Base-by-base conservation (phyloP, 1,284 basidiomycete species). In the Schizophyllum commune region DNA sequence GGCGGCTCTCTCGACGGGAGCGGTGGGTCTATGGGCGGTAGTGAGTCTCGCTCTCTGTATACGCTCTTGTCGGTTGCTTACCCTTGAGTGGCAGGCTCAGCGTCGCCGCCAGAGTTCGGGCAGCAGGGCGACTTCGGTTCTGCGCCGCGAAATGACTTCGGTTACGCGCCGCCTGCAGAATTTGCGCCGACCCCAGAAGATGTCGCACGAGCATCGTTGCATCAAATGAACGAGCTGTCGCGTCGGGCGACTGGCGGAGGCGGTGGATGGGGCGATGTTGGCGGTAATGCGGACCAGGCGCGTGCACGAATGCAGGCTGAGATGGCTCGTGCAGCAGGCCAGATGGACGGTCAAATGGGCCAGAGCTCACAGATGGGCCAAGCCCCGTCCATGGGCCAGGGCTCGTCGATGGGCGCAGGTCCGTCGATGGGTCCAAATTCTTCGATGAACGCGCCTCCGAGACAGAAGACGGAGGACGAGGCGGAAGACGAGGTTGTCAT, bases 151-250 rank as follows among this genome's bases (percentile, higher is more conserved):
- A 47, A 47, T 47, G 39, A 47, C 39, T 47, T 47, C 39, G 39
- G 39, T 17, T 47, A 13, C 39, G 39, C 39, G 39, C 39, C 39
- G 32, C 34, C 15, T 55, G 32, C 39, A 39, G 60, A 55, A 60
- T 57, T 39, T 59, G 52, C 59, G 19, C 53, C 53, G 19, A 55
- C 53, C 9, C 20, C 27, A 13, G 53, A 55, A 9, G 83, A 82
- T 65, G 79, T 89, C 56, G 86, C 85, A 1, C 79, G 82, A 32
- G 84, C 84, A 20, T 71, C 72, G 59, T 66, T 90, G 64, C 79
- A 83, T 65, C 87, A 89, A 70, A 87, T 92, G 83, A 90, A 84
- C 72, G 87, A 90, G 70, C 81, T 88, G 64, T 86, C 86, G 27
- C 75, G 85, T 57, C 78, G 86, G 33, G 85, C 84, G 21, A 67